Percentiles rank a stretch among this genome's conserved stretches.
Conservation (phyloP, 768 basidiomycete species). For the Rhodosporidiobolus odoratus region DNA sequence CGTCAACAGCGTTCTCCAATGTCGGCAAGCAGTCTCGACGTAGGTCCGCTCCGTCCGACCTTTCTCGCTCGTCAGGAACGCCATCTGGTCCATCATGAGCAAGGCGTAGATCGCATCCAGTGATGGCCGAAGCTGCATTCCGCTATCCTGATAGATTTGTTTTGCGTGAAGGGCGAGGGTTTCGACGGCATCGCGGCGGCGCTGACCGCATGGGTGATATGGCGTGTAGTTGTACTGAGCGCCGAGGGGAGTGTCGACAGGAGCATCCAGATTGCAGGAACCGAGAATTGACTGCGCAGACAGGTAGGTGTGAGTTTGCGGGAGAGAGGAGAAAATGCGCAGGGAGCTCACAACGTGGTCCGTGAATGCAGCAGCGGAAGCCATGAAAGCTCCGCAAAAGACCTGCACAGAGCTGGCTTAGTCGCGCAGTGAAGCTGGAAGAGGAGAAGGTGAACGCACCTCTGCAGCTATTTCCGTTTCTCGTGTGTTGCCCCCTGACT, state of each 20-base stretch:
- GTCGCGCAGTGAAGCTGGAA: background rate
- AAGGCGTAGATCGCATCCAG: constrained; percentile 3
- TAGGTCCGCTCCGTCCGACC: background rate
- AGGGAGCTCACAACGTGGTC: constrained; percentile 14
- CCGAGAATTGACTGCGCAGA: constrained; percentile 3
- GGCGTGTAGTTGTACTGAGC: background rate
- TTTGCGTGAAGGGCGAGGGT: constrained; percentile 8
- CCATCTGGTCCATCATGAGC: constrained; percentile 11
- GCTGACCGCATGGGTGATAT: background rate
- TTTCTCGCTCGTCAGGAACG: background rate
- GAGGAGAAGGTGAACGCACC: background rate
- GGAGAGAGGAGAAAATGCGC: background rate
- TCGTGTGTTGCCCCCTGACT: background rate
- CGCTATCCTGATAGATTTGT: constrained; percentile 12
- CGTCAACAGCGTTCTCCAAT: background rate
- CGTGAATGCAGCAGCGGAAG: background rate
- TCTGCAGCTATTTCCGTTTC: constrained; percentile 20
- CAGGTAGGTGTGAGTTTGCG: background rate
- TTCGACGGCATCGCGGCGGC: background rate
- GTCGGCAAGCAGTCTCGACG: background rate
- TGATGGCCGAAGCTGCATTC: constrained; percentile 12
- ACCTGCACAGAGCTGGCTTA: background rate
- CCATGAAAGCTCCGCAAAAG: constrained; percentile 15
- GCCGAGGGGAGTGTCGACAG: background rate
- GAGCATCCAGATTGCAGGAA: background rate